These are phyloP conservation scores for Verticillium longisporum DNA, from an alignment of 2,329 filamentous ascomycete genomes.

Conservation along the genomic window DNA sequence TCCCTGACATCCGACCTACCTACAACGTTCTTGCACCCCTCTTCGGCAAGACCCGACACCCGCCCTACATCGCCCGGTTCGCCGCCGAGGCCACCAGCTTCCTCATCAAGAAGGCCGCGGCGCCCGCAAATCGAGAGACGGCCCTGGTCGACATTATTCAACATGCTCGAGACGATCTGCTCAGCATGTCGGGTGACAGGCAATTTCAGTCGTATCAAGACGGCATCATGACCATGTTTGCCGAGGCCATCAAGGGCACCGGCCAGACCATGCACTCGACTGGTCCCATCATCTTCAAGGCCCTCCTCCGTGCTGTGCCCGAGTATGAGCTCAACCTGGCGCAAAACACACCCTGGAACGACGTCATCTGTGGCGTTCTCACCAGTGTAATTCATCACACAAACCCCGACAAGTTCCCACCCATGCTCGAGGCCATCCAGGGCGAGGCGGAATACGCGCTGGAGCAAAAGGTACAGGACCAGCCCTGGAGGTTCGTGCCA, in stretches of 20 bases:
- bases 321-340: conserved; percentile 41
- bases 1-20: conserved; percentile 77
- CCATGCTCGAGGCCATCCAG: conserved; percentile 57
- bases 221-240: conserved; percentile 86
- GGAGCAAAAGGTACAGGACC: conserved; percentile 25
- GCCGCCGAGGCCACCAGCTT: conserved; percentile 94
- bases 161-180: conserved; percentile 65
- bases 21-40: conserved; percentile 78
- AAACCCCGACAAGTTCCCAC: conserved; percentile 63
- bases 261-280: conserved; percentile 54
- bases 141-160: conserved; percentile 65
- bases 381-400: conserved; percentile 81
- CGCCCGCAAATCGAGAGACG: conserved; percentile 66
- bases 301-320: conserved; percentile 44
- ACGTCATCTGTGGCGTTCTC: conserved; percentile 68
- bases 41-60: conserved; percentile 75
- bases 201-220: conserved; percentile 69
- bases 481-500: conserved; percentile 36
- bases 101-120: conserved; percentile 79
- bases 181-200: conserved; percentile 42
- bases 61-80: conserved; percentile 83
- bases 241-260: conserved; percentile 67
- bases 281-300: conserved; percentile 44
- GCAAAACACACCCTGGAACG: conserved; percentile 45
- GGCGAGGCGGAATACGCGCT: conserved; percentile 35